Base-by-base conservation (phyloP, 208 protist species). In the Blechomonas ayalai region DNA sequence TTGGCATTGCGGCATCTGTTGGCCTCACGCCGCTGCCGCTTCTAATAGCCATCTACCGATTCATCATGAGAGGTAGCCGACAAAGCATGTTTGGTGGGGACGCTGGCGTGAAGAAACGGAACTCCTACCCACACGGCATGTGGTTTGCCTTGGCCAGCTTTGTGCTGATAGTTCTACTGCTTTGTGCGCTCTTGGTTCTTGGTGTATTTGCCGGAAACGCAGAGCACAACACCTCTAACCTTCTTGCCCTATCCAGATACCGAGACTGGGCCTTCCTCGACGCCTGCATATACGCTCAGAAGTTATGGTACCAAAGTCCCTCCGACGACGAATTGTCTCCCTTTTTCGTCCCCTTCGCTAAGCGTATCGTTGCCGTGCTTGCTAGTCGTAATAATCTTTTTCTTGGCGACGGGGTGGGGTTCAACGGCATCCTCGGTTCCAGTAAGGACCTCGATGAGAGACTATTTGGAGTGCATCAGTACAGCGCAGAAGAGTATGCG, bases 391-490 rank as follows among this genome's bases (percentile, higher is more conserved):
- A 51, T 12, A 25, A 59, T 4, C 25, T 59, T 4, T 59, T 52
- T 25, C 26, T 59, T 5, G 52, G 52, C 5, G 26, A 35, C 15
- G 31, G 33, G 32, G 16, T 42, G 5, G 31, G 9, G 12, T 49
- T 34, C 32, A 16, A 6, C 4, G 52, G 52, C 4, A 10, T 59
- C 26, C 29, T 59, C 10, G 9, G 16, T 9, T 9, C 19, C 16
- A 48, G 24, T 24, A 5, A 4, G 22, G 8, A 22, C 4, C 38
- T 33, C 29, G 42, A 52, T 25, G 32, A 18, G 4, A 16, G 4
- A 6, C 41, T 59, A 6, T 59, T 59, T 41, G 52, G 52, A 15
- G 26, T 15, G 7, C 5, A 5, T 20, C 20, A 25, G n/a, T 59
- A 52, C 28, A 19, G 25, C n/a, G 35, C 29, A 16, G 15, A 49